Evolutionary conservation across 352 stramenopile species (phyloP), one percentile per base, ranked within the genome.

Genomic region (Phytophthora pistaciae): DNA sequence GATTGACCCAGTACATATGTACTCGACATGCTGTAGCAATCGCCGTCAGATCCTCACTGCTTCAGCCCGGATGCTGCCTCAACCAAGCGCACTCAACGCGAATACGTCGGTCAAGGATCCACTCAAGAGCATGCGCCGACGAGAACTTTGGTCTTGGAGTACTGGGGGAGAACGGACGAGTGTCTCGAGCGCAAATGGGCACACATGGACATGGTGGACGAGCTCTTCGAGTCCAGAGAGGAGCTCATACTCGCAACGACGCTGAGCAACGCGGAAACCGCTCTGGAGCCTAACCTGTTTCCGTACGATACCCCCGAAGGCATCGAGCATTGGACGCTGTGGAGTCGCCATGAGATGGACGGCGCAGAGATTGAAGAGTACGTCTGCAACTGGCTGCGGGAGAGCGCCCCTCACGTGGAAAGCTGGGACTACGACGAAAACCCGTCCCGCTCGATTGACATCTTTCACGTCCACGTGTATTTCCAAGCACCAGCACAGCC

Each of bases 401-500:
- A 84, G 8, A 91, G 92, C 55, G 85, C 85, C 5, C 85, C 83
- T 20, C 83, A 91, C 48, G 82, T 95, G 36, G 67, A 75, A 38
- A 71, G 75, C 27, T 95, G 88, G 88, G 94, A 94, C 79, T 94
- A 94, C 74, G 88, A 94, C 69, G 88, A 95, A 66, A 95, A 95
- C 60, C 79, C 82, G 65, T 88, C 91, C 44, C 86, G 85, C n/a
- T 95, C 85, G 7, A 94, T 95, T 82, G 83, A 93, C 56, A 83
- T 94, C 64, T 95, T 95, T 67, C 87, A 95, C 66, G 88, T 95
- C 3, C 88, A 95, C 72, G 87, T 95, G 56, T 94, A 94, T 66
- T 68, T 95, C 25, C 77, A 91, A 72, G 74, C 40, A 0, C 18
- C 11, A 38, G 31, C 14, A 11, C 20, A 50, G 60, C 29, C 13